Evolutionary conservation across 345 rosid species (phyloP).

Genomic region (Turritis glabra): DNA sequence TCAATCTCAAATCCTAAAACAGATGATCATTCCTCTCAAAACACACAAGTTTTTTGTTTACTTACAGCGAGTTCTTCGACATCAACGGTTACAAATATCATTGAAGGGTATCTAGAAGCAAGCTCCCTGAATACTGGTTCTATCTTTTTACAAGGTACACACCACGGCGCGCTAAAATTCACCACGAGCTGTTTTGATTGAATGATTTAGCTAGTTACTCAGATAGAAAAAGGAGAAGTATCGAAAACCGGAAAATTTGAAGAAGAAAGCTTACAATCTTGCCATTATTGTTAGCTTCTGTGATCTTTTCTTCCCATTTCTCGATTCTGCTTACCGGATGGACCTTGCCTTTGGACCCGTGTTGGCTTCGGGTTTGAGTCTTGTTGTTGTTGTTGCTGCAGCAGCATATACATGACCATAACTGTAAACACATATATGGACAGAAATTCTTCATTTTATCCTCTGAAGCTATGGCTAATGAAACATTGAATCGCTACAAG

Average conservation of each 20-base stretch:
- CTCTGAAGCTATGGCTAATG: conserved; percentile 3
- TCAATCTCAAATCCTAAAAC: conserved; percentile 9
- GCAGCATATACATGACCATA: conserved; percentile 38
- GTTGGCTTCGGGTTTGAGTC: conserved; percentile 34
- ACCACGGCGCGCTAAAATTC: conserved; percentile 70
- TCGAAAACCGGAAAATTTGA: background rate
- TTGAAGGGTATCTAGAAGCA: conserved; percentile 60
- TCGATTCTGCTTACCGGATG: conserved; percentile 46
- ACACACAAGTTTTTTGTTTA: conserved; percentile 3
- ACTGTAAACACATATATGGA: conserved; percentile 26
- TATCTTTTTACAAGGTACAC: conserved; percentile 61
- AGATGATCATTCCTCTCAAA: conserved; percentile 1
- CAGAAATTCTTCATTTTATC: conserved; percentile 1
- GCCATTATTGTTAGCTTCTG: conserved; percentile 56
- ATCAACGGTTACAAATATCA: conserved; percentile 58
- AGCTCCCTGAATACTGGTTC: conserved; percentile 51
- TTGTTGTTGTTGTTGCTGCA: conserved; percentile 24
- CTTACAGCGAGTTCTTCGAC: conserved; percentile 70
- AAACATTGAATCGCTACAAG: conserved; percentile 1
- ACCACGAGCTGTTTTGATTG: conserved; percentile 52
- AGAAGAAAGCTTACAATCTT: conserved; percentile 51
- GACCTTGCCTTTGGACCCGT: conserved; percentile 49
- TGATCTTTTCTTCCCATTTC: conserved; percentile 62
- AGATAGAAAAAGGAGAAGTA: background rate
- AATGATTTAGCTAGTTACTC: background rate